Evolutionary conservation across 495 filamentous ascomycete species (phyloP).

Genomic region (Penicillium antarcticum): DNA sequence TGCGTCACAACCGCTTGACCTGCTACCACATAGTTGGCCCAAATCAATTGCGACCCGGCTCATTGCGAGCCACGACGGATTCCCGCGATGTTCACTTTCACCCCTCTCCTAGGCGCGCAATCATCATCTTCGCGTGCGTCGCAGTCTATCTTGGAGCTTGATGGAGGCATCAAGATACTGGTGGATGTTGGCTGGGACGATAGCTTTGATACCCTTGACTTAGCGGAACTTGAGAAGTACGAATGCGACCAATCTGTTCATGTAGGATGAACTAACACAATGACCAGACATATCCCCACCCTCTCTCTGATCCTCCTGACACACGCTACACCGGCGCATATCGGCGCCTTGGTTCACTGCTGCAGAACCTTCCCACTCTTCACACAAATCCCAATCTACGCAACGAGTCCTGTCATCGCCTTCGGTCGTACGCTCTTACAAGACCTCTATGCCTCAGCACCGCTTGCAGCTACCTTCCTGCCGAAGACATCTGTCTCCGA

Average conservation of each 20-base stretch:
- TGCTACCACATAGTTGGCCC: not conserved
- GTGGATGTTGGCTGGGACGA: slow-evolving; percentile 97
- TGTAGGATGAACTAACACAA: slow-evolving; percentile 8
- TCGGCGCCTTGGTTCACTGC: slow-evolving; percentile 93
- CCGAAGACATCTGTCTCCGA: slow-evolving; percentile 65
- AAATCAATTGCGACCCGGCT: not conserved
- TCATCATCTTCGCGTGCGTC: slow-evolving; percentile 75
- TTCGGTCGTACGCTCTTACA: slow-evolving; percentile 87
- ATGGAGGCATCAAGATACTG: slow-evolving; percentile 92
- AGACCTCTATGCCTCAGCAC: slow-evolving; percentile 88
- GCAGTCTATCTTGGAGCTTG: slow-evolving; percentile 92
- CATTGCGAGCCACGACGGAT: slow-evolving; percentile 7
- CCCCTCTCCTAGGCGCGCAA: slow-evolving; percentile 85
- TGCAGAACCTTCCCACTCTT: slow-evolving; percentile 95
- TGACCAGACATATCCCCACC: slow-evolving; percentile 76
- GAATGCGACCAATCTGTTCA: slow-evolving; percentile 16
- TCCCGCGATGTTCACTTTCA: slow-evolving; percentile 86
- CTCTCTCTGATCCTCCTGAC: slow-evolving; percentile 93
- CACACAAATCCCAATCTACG: slow-evolving; percentile 91
- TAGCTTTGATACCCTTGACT: slow-evolving; percentile 72
- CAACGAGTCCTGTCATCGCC: slow-evolving; percentile 88
- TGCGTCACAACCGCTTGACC: not conserved
- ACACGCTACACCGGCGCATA: slow-evolving; percentile 83
- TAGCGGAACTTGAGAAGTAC: slow-evolving; percentile 87
- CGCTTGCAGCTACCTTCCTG: slow-evolving; percentile 79